Base-by-base conservation (phyloP, 177 flowering plant genomes). In the Tripterygium wilfordii region DNA sequence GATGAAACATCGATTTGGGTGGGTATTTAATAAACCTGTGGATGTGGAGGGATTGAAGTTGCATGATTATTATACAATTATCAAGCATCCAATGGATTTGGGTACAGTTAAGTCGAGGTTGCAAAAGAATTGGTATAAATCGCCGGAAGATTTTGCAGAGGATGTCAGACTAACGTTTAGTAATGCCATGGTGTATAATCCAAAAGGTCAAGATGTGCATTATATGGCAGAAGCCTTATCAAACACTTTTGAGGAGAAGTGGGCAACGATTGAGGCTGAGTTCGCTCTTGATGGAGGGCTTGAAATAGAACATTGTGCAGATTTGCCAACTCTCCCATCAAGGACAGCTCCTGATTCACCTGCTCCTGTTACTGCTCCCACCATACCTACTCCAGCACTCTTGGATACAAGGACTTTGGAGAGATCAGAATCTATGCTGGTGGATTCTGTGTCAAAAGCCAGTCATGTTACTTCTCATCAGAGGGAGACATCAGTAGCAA, bases 131-230 rank as follows among this genome's bases (percentile, higher is more conserved):
- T 71, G 77, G 77, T 91, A 91, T 49, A 83, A 85, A 49, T 75
- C 90, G 1, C 85, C 98, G 0, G 54, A 50, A 56, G 92, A 88
- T 31, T 88, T 85, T 64, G 95, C 95, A 0, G 94, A 85, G 66
- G 98, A 91, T 74, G 96, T 91, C 41, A 79, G 90, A 69, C 77
- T 85, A 27, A 85, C 95, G 2, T 91, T 88, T 51, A 66, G 38
- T 33, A 91, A 91, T 79, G 98, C 98, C 36, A 81, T 91, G 88
- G 63, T 76, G 7, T 91, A 91, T 60, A 91, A 91, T 58, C 95
- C 95, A 2, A 72, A 70, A 51, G 88, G 79, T 25, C 82, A 82
- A 35, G 80, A 79, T 62, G 85, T 68, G 36, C 77, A 82, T 43
- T 0, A 54, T 6, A 76, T 85, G 95, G 95, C 95, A n/a, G 77